These are phyloP conservation scores for Picea glauca DNA, from an alignment of 75 land plant genomes.

Conservation along the genomic window DNA sequence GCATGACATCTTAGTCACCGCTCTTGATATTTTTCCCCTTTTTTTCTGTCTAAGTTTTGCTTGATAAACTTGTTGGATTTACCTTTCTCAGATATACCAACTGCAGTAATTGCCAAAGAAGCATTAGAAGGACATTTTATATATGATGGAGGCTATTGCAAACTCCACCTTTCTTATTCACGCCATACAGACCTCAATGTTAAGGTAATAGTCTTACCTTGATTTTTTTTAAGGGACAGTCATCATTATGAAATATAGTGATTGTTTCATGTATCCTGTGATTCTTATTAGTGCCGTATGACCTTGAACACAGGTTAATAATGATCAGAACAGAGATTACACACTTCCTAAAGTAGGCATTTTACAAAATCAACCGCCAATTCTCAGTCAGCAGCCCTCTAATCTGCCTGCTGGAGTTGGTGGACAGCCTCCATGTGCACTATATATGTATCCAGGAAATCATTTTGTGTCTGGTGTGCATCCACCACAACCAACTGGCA, in stretches of 20 bases:
- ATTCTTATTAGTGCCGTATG: not conserved
- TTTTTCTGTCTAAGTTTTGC: not conserved
- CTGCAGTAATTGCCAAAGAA: slow-evolving; percentile 70
- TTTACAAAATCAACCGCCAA: slow-evolving; percentile 16
- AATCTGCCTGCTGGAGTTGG: slow-evolving; percentile 4
- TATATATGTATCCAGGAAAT: not conserved
- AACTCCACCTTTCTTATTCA: slow-evolving; percentile 77
- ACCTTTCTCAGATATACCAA: slow-evolving; percentile 44
- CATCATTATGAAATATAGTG: no score
- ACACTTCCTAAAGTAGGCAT: slow-evolving; percentile 42
- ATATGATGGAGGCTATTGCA: slow-evolving; percentile 92
- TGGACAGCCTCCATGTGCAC: not conserved
- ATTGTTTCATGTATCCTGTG: no score
- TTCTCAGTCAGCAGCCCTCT: slow-evolving; percentile 17
- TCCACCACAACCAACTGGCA: not conserved
- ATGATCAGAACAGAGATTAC: slow-evolving; percentile 68
- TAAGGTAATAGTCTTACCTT: slow-evolving; percentile 33
- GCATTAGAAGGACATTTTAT: slow-evolving; percentile 84
- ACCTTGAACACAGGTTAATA: slow-evolving; percentile 40
- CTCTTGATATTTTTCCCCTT: not conserved
- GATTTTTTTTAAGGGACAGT: not conserved
- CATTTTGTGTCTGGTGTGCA: not conserved
- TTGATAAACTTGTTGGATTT: not conserved
- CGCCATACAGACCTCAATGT: slow-evolving; percentile 83
- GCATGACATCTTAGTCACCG: not conserved